These are phyloP conservation scores for Naganishia albida DNA, from an alignment of 1,284 basidiomycete genomes.

Conservation along the genomic window DNA sequence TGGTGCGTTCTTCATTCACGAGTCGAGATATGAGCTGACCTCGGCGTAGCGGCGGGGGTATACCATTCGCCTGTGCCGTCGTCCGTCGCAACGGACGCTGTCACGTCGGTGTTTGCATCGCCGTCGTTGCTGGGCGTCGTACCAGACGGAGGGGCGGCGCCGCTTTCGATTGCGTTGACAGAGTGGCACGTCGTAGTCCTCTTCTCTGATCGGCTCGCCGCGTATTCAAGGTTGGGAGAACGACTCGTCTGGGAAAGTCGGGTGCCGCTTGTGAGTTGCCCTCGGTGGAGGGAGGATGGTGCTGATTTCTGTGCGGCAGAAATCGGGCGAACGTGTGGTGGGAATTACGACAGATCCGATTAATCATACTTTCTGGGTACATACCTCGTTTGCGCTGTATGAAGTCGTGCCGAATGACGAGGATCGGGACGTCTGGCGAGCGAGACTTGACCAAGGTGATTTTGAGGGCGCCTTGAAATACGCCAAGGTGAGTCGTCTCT, in stretches of 20 bases:
- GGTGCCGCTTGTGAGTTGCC: conserved; percentile 68
- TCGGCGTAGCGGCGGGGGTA: conserved; percentile 68
- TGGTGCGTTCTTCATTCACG: conserved; percentile 56
- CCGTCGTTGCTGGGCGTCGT: not conserved
- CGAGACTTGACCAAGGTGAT: conserved; percentile 76
- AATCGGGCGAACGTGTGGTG: conserved; percentile 9
- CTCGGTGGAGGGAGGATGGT: not conserved
- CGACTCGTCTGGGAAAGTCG: conserved; percentile 79
- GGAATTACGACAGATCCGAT: conserved; percentile 70
- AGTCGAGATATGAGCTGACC: conserved; percentile 3
- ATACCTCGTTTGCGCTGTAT: conserved; percentile 84
- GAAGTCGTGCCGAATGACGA: conserved; percentile 87
- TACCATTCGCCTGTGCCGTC: conserved; percentile 67
- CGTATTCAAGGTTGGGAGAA: conserved; percentile 78
- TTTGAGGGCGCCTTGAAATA: conserved; percentile 77
- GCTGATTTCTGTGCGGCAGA: not conserved
- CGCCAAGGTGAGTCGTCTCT: conserved; percentile 64
- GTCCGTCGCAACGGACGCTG: conserved; percentile 42
- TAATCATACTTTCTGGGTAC: conserved; percentile 91
- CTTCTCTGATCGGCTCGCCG: conserved; percentile 76
- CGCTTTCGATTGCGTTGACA: conserved; percentile 20
- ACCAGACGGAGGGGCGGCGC: not conserved
- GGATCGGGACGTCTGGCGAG: conserved; percentile 90
- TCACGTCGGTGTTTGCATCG: conserved; percentile 31
- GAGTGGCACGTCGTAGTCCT: conserved; percentile 51